These are phyloP conservation scores for Piloderma croceum DNA, from an alignment of 768 basidiomycete genomes.

Conservation along the genomic window DNA sequence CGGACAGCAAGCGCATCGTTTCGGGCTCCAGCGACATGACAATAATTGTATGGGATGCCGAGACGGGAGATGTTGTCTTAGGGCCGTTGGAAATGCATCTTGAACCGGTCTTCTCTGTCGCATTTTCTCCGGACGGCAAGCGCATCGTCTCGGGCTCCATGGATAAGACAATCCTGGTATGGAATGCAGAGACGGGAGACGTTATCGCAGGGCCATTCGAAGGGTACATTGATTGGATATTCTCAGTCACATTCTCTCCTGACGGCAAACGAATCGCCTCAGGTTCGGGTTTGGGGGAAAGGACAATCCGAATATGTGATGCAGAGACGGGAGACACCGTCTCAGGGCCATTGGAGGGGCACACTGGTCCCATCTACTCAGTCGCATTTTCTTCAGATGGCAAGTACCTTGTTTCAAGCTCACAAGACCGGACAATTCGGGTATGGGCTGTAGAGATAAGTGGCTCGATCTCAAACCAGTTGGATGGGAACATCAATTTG, in stretches of 20 bases:
- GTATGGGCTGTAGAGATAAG: conserved; percentile 22
- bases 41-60: conserved; percentile 18
- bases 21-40: conserved; percentile 22
- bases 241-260: conserved; percentile 42
- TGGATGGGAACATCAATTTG: too few relatives aligned
- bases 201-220: conserved; percentile 3
- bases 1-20: conserved; percentile 18
- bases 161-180: conserved; percentile 13
- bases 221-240: neutral
- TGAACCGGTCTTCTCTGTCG: conserved; percentile 14
- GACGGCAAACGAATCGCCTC: conserved; percentile 45
- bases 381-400: conserved; percentile 21
- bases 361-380: conserved; percentile 8
- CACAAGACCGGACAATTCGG: conserved; percentile 18
- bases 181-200: conserved; percentile 9
- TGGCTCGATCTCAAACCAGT: too few relatives aligned
- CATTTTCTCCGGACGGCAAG: conserved; percentile 34
- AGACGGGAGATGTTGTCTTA: conserved; percentile 11
- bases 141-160: conserved; percentile 38
- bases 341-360: too few relatives aligned
- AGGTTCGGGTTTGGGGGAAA: conserved; percentile 44
- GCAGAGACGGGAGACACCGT: too few relatives aligned
- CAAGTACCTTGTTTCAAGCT: conserved; percentile 16
- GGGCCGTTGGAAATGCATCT: conserved; percentile 17
- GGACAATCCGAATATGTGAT: conserved; percentile 49